Base-by-base conservation (phyloP, 2,329 filamentous ascomycete genomes). In the Botrytis paeoniae region DNA sequence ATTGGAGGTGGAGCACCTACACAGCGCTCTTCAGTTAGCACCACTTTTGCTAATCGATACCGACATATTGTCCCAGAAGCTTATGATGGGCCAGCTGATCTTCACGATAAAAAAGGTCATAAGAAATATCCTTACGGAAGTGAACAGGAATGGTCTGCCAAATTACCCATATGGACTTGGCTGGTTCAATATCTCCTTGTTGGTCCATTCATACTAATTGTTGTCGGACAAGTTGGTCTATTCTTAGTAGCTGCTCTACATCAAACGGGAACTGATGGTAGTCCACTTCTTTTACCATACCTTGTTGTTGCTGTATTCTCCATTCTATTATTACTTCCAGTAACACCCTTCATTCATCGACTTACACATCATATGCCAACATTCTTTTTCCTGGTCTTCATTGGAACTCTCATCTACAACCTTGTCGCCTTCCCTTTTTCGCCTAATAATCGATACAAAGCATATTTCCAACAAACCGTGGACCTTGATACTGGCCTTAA, bases 361-460 rank as follows among this genome's bases (percentile, higher is more conserved):
- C 89, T 96, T 75, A 93, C 91, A 1, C 92, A 92, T 80, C 94
- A 97, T 74, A 81, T 98, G 6, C 95, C 96, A 0, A 84, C 91
- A 0, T 90, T 97, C 78, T 82, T 98, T 25, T 85, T 97, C 41
- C 80, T 91, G 20, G 84, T 97, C 14, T 93, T 94, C 75, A 79
- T 89, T 37, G 93, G 86, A 43, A 97, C 94, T 1, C 83, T 97
- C 41, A 87, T 95, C 72, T 98, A 97, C 84, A 97, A 97, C 80
- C 87, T 98, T 7, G 83, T 89, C 3, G 93, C 93, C 1, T 98
- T 97, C 81, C 96, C 96, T 0, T 98, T 98, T 82, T 96, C 93
- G 0, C 84, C 88, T 35, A 87, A 89, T 74, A 92, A 91, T 80
- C 89, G 93, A 54, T 89, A 97, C 81, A 98, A 98, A 82, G 86